Percentiles rank a stretch among this genome's conserved stretches.
phyloP scores from a whole-genome alignment of 176 grass and related monocot genomes.

The Oryza officinalis region DNA sequence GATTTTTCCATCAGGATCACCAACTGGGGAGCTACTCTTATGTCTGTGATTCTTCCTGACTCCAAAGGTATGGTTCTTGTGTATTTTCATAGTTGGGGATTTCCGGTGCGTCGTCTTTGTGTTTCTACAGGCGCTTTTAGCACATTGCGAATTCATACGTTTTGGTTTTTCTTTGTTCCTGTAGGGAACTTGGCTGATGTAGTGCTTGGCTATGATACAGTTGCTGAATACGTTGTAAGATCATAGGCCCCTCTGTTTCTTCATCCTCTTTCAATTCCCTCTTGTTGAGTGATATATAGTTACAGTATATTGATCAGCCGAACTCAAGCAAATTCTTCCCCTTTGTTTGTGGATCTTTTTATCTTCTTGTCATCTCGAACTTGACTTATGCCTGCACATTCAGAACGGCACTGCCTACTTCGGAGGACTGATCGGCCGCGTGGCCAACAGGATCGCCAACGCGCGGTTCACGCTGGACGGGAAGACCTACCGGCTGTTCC shows the following conservation, averaged over 20 bases:
- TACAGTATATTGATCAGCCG: not conserved
- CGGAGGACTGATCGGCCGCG: constrained; percentile 80
- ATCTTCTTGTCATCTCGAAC: not conserved
- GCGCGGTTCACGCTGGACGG: constrained; percentile 66
- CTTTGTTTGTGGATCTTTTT: not conserved
- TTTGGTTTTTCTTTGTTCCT: not conserved
- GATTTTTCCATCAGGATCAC: constrained; percentile 81
- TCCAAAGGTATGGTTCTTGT: constrained; percentile 49
- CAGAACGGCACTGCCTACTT: constrained; percentile 79
- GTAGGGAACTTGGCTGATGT: constrained; percentile 71
- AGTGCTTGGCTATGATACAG: constrained; percentile 76
- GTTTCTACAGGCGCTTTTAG: not conserved
- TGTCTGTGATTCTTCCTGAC: constrained; percentile 71
- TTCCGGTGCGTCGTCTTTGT: not conserved
- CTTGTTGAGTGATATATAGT: not conserved
- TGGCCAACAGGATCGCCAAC: constrained; percentile 68
- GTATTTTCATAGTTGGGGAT: not conserved
- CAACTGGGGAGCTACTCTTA: constrained; percentile 82
- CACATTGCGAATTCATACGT: not conserved
- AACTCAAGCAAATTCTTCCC: not conserved
- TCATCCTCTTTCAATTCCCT: not conserved
- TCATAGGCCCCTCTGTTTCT: not conserved
- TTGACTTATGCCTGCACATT: not conserved
- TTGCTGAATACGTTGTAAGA: constrained; percentile 77
- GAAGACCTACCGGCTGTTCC: constrained; percentile 45